These are phyloP conservation scores for Melastoma malabathricum DNA, from an alignment of 345 rosid species.

Conservation along the genomic window DNA sequence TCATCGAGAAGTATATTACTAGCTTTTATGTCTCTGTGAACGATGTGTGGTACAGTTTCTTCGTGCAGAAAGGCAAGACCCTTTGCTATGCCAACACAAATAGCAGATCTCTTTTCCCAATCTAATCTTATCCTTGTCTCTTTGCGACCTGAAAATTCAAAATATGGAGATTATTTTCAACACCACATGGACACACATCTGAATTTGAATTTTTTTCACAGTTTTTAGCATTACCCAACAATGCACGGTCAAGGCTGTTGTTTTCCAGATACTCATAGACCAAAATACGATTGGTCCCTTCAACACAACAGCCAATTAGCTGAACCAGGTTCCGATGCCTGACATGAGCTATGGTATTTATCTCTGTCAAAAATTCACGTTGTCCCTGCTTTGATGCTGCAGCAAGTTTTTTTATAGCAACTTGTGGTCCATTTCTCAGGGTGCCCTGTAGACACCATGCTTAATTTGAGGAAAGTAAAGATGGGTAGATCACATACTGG, in stretches of 20 bases:
- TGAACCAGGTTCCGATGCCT: conserved; percentile 84
- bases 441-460: too few relatives aligned
- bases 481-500: too few relatives aligned
- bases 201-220: neutral
- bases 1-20: conserved; percentile 82
- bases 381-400: conserved; percentile 67
- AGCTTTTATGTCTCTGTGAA: conserved; percentile 93
- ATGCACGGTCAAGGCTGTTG: conserved; percentile 58
- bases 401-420: conserved; percentile 69
- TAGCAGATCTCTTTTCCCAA: conserved; percentile 68
- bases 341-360: conserved; percentile 48
- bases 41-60: conserved; percentile 67
- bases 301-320: conserved; percentile 68
- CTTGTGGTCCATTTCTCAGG: conserved; percentile 40
- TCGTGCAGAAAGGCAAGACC: conserved; percentile 88
- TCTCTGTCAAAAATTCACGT: conserved; percentile 70
- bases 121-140: conserved; percentile 32
- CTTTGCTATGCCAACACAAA: conserved; percentile 70
- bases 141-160: conserved; percentile 26
- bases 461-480: neutral
- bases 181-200: too few relatives aligned
- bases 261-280: conserved; percentile 84
- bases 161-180: conserved; percentile 1
- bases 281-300: conserved; percentile 49
- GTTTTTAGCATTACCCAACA: conserved; percentile 30